phyloP scores from a whole-genome alignment of 1,284 basidiomycete genomes.

The Sanghuangporus weigelae region DNA sequence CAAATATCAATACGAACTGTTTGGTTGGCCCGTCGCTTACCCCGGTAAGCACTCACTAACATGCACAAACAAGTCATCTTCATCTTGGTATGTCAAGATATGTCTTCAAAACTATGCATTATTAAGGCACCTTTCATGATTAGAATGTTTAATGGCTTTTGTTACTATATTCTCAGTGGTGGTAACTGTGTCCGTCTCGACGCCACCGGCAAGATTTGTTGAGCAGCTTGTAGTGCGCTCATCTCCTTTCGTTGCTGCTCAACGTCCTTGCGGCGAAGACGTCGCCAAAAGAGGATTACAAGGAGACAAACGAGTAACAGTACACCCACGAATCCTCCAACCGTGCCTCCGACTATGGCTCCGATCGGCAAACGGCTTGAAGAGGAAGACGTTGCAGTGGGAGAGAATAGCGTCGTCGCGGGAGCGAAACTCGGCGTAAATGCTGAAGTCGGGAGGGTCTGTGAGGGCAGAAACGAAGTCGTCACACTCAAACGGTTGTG shows the following conservation, averaged over 20 bases:
- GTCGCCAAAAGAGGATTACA: conserved; percentile 30
- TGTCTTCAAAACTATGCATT: too few relatives aligned
- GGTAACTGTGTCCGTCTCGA: not conserved
- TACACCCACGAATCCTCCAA: conserved; percentile 27
- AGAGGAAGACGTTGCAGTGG: conserved; percentile 15
- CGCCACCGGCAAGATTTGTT: conserved; percentile 1
- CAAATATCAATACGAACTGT: too few relatives aligned
- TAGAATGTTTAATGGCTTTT: not conserved
- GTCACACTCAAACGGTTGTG: conserved; percentile 26
- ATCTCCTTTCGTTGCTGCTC: not conserved
- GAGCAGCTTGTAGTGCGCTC: not conserved
- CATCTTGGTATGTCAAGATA: not conserved
- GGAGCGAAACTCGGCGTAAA: conserved; percentile 30
- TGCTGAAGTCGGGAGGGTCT: conserved; percentile 35
- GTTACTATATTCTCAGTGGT: not conserved
- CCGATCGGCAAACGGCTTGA: conserved; percentile 34
- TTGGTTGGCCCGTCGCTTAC: too few relatives aligned
- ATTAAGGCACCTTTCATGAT: too few relatives aligned
- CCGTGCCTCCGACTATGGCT: conserved; percentile 30
- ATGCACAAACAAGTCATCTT: too few relatives aligned
- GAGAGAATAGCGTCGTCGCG: conserved; percentile 16
- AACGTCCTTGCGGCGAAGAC: conserved; percentile 23
- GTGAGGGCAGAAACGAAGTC: conserved; percentile 36
- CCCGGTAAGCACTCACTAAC: too few relatives aligned
- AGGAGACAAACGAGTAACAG: conserved; percentile 32